Evolutionary conservation across 2,329 filamentous ascomycete genomes (phyloP).

Genomic region (Thelonectria blattea): DNA sequence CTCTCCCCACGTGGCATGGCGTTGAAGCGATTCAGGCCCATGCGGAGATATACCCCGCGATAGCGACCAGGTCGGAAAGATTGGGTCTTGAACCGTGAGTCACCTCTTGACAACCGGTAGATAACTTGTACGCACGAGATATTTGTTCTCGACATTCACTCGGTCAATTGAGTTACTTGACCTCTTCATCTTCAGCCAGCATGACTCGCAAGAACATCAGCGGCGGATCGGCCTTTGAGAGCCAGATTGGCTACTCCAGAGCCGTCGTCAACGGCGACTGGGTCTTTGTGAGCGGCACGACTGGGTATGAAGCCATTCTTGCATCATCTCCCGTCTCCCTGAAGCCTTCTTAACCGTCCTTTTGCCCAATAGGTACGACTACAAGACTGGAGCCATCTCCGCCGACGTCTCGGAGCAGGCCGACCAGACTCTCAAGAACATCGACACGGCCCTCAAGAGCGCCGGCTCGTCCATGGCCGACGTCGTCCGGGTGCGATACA

Average conservation of each 20-base stretch:
- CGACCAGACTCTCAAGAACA: conserved; percentile 56
- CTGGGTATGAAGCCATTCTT: conserved; percentile 47
- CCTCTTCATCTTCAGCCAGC: background rate
- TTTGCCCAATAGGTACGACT: conserved; percentile 52
- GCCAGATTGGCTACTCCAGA: conserved; percentile 60
- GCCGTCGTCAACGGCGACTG: conserved; percentile 58
- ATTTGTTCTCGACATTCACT: background rate
- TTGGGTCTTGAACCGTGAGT: background rate
- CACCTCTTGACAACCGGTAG: background rate
- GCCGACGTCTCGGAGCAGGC: conserved; percentile 53
- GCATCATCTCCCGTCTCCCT: background rate
- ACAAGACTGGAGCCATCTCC: conserved; percentile 53
- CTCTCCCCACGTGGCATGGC: background rate
- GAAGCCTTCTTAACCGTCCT: background rate
- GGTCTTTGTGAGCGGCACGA: conserved; percentile 61
- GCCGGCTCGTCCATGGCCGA: conserved; percentile 53
- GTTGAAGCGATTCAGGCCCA: background rate
- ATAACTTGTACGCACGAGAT: background rate
- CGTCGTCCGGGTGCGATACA: conserved; percentile 59
- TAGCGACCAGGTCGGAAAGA: background rate
- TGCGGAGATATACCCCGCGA: no score
- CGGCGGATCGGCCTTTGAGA: conserved; percentile 59
- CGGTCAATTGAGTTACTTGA: background rate
- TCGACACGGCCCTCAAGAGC: conserved; percentile 51
- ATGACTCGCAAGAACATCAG: conserved; percentile 50